Percentiles rank a stretch among this genome's conserved stretches.
phyloP scores from a whole-genome alignment of 2,329 filamentous ascomycete genomes.

The Verticillium alfalfae region DNA sequence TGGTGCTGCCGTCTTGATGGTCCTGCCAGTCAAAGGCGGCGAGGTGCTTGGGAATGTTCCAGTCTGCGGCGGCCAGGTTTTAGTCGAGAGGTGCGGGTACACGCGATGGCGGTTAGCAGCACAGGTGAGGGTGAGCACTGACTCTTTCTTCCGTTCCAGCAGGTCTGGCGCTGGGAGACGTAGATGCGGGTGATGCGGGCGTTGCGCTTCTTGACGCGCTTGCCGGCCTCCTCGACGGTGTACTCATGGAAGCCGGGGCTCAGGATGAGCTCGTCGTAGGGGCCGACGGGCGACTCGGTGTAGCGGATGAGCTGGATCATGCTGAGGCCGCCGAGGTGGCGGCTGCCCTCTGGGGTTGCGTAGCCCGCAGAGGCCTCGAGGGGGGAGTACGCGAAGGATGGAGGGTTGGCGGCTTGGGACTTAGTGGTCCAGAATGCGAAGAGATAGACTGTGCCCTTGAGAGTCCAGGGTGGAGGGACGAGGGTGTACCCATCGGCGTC shows the following conservation, averaged over 20 bases:
- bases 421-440: constrained; percentile 32
- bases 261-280: constrained; percentile 48
- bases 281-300: constrained; percentile 41
- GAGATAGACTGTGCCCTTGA: constrained; percentile 37
- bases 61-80: constrained; percentile 28
- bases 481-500: neutral
- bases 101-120: neutral
- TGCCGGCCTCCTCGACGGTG: constrained; percentile 25
- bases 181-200: constrained; percentile 47
- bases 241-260: constrained; percentile 40
- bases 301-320: constrained; percentile 48
- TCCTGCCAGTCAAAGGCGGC: constrained; percentile 42
- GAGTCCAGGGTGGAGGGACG: constrained; percentile 30
- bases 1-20: constrained; percentile 25
- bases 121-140: neutral
- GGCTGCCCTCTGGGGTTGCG: constrained; percentile 21
- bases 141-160: constrained; percentile 48
- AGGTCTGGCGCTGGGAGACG: constrained; percentile 45
- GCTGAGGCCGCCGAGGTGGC: constrained; percentile 36
- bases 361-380: constrained; percentile 37
- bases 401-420: constrained; percentile 22
- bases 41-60: constrained; percentile 52
- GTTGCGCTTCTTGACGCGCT: constrained; percentile 25
- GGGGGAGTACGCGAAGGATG: constrained; percentile 35
- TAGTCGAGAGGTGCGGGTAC: neutral